Conservation (phyloP, 106 monocot species). For the Phalaenopsis aphrodite region DNA sequence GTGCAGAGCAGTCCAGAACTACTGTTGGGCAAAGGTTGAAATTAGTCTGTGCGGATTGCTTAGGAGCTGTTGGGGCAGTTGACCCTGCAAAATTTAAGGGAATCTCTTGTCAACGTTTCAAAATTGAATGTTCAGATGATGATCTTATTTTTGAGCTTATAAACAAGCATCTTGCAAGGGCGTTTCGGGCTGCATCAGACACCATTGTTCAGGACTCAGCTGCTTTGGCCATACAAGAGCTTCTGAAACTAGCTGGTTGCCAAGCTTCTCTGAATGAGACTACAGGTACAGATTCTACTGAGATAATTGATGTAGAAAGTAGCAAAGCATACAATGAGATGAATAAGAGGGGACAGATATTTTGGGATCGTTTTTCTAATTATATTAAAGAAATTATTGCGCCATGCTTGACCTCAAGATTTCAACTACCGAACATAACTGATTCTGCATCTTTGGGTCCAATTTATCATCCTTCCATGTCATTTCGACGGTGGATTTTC, state of each 20-base stretch:
- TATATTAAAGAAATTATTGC: slow-evolving; percentile 98
- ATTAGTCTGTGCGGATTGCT: slow-evolving; percentile 88
- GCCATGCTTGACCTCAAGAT: slow-evolving; percentile 93
- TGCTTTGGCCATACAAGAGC: slow-evolving; percentile 98
- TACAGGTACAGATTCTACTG: slow-evolving; percentile 9
- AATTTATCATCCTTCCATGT: slow-evolving; percentile 81
- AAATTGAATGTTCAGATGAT: slow-evolving; percentile 97
- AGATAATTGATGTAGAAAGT: slow-evolving; percentile 6
- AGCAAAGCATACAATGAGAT: slow-evolving; percentile 17
- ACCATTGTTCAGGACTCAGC: slow-evolving; percentile 91
- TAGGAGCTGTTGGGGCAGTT: slow-evolving; percentile 92
- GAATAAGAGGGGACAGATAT: slow-evolving; percentile 47
- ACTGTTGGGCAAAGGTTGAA: slow-evolving; percentile 78
- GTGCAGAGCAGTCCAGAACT: slow-evolving; percentile 88
- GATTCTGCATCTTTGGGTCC: slow-evolving; percentile 58
- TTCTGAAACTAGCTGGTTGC: slow-evolving; percentile 82
- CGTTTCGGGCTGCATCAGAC: slow-evolving; percentile 93
- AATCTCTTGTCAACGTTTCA: slow-evolving; percentile 72
- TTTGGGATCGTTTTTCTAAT: slow-evolving; percentile 94
- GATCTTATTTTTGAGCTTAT: slow-evolving; percentile 99
- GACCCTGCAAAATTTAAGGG: slow-evolving; percentile 94
- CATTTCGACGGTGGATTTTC: slow-evolving; percentile 93
- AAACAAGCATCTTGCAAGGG: slow-evolving; percentile 89
- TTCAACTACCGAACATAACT: slow-evolving; percentile 70
- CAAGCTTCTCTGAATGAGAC: slow-evolving; percentile 61